Conservation (phyloP, 1,284 basidiomycete species). For the Amylostereum areolatum region DNA sequence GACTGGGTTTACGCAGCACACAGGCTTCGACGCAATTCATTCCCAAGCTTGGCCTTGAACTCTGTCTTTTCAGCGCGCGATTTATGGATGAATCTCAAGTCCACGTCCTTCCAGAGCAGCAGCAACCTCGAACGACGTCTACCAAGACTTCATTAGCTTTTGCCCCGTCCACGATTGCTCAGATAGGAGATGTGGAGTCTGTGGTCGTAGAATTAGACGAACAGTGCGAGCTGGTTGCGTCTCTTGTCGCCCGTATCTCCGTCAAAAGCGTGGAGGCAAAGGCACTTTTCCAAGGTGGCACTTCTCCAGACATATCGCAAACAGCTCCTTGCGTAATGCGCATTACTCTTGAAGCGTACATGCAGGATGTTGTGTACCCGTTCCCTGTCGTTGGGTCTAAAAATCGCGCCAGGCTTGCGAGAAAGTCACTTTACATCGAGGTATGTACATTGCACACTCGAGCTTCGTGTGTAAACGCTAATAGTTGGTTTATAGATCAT, state of each 20-base stretch:
- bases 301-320: slow-evolving; percentile 18
- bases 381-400: slow-evolving; percentile 25
- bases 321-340: slow-evolving; percentile 26
- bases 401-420: slow-evolving; percentile 36
- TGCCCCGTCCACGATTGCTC: no score
- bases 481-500: slow-evolving; percentile 18
- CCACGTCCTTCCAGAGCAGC: slow-evolving; percentile 20
- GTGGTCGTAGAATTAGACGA: slow-evolving; percentile 22
- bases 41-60: slow-evolving; percentile 20
- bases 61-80: slow-evolving; percentile 23
- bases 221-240: slow-evolving; percentile 22
- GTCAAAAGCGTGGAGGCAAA: slow-evolving; percentile 20
- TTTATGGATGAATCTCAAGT: slow-evolving; percentile 26
- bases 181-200: no score
- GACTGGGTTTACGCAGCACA: slow-evolving; percentile 22
- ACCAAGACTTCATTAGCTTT: slow-evolving; percentile 3
- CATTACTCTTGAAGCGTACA: slow-evolving; percentile 18
- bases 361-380: slow-evolving; percentile 26
- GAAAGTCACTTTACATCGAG: slow-evolving; percentile 49
- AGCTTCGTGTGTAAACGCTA: slow-evolving; percentile 15
- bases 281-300: slow-evolving; percentile 16
- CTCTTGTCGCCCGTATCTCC: slow-evolving; percentile 19
- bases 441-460: slow-evolving; percentile 21
- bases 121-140: neutral
- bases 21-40: slow-evolving; percentile 12